phyloP scores from a whole-genome alignment of 2,329 filamentous ascomycete genomes.

The Epichloe brachyelytri region DNA sequence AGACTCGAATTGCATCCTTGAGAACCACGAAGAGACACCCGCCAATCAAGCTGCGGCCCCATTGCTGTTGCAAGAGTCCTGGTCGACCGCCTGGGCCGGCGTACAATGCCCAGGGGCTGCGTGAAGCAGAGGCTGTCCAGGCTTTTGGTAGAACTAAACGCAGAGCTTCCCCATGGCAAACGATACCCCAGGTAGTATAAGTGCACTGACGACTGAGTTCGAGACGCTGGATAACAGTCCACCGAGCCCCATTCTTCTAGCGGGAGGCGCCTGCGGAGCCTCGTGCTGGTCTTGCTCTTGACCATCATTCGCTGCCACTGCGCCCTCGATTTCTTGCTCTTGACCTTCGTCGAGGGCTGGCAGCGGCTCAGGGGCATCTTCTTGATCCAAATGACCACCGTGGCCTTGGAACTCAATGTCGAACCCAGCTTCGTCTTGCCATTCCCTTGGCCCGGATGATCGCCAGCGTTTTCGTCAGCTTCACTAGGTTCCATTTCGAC shows the following conservation, averaged over 20 bases:
- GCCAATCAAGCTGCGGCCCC: slow-evolving; percentile 80
- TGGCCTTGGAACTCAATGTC: not conserved
- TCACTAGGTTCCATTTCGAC: slow-evolving; percentile 4
- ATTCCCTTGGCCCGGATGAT: not conserved
- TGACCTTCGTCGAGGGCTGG: not conserved
- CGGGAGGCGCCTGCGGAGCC: slow-evolving; percentile 22
- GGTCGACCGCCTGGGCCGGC: slow-evolving; percentile 26
- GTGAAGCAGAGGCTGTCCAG: slow-evolving; percentile 42
- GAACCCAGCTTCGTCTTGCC: not conserved
- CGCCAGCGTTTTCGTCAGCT: not conserved
- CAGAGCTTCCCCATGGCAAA: slow-evolving; percentile 62
- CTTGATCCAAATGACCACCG: not conserved
- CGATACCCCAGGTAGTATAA: slow-evolving; percentile 74
- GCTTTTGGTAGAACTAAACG: slow-evolving; percentile 52
- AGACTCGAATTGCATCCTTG: slow-evolving; percentile 52
- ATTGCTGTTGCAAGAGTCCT: slow-evolving; percentile 67
- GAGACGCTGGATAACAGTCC: slow-evolving; percentile 29
- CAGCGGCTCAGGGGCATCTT: not conserved
- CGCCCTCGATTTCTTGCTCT: not conserved
- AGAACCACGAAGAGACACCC: slow-evolving; percentile 80
- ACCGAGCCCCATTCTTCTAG: slow-evolving; percentile 20
- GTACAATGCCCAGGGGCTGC: slow-evolving; percentile 12
- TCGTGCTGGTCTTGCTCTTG: slow-evolving; percentile 17
- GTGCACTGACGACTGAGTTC: slow-evolving; percentile 37
- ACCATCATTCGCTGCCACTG: slow-evolving; percentile 3